These are phyloP conservation scores for Boletus vermiculosoides DNA, from an alignment of 768 basidiomycete species.

Conservation along the genomic window DNA sequence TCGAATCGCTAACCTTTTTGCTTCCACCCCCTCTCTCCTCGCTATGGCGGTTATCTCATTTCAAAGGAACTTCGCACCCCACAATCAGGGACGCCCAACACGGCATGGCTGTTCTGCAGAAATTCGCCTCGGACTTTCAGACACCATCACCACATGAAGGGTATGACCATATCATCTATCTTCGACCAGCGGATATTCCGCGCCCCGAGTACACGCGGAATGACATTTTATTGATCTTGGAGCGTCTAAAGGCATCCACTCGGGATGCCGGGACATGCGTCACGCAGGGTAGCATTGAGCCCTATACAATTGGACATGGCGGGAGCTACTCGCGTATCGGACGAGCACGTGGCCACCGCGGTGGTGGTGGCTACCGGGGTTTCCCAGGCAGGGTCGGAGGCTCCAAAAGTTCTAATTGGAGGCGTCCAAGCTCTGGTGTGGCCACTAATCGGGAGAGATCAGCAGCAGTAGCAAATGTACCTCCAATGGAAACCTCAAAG, in stretches of 20 bases:
- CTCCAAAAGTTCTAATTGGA: slow-evolving; percentile 17
- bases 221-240: slow-evolving; percentile 52
- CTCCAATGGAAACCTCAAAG: slow-evolving; percentile 29
- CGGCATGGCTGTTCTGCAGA: slow-evolving; percentile 59
- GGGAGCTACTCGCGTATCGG: slow-evolving; percentile 9
- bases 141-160: slow-evolving; percentile 59
- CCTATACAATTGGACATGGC: slow-evolving; percentile 6
- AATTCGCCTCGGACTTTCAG: slow-evolving; percentile 62
- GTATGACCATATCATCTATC: slow-evolving; percentile 53
- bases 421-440: slow-evolving; percentile 12
- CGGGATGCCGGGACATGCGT: slow-evolving; percentile 13
- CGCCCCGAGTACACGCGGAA: slow-evolving; percentile 48
- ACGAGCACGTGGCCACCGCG: slow-evolving; percentile 23
- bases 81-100: slow-evolving; percentile 65
- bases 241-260: slow-evolving; percentile 40
- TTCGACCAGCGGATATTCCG: slow-evolving; percentile 38
- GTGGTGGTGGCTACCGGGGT: slow-evolving; percentile 18
- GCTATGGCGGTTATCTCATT: slow-evolving; percentile 11
- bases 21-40: background rate
- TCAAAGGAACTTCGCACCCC: slow-evolving; percentile 67
- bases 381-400: slow-evolving; percentile 16
- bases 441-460: slow-evolving; percentile 16
- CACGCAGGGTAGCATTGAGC: slow-evolving; percentile 4
- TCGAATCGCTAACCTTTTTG: slow-evolving; percentile 7
- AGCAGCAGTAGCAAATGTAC: slow-evolving; percentile 7